phyloP scores from a whole-genome alignment of 768 basidiomycete genomes.

The Suillus brevipes region DNA sequence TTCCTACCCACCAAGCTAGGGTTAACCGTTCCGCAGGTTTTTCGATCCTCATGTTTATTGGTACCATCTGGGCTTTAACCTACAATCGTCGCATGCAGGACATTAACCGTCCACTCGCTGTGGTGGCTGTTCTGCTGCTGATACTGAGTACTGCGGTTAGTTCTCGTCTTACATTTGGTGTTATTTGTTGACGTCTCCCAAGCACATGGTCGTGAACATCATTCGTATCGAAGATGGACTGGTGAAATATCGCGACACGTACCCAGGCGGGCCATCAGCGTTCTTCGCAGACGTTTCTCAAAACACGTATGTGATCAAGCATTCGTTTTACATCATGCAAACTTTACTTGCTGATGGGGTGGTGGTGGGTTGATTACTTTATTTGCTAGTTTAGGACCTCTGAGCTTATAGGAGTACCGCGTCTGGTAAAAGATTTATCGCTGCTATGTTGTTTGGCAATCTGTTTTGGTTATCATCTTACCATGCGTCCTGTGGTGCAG shows the following conservation, averaged over 20 bases:
- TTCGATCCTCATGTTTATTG: not conserved
- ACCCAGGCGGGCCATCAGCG: constrained; percentile 23
- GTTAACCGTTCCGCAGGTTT: not conserved
- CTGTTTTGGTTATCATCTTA: constrained; percentile 9
- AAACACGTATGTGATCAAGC: constrained; percentile 9
- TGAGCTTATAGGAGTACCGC: not conserved
- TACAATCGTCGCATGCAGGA: not conserved
- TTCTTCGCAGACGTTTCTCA: constrained; percentile 25
- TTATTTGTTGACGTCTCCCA: not conserved
- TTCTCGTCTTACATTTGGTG: not conserved
- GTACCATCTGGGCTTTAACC: constrained; percentile 20
- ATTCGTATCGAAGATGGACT: constrained; percentile 21
- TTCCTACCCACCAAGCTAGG: not conserved
- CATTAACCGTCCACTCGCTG: constrained; percentile 15
- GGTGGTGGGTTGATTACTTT: constrained; percentile 6
- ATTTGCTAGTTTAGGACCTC: not conserved
- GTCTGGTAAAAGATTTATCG: constrained; percentile 15
- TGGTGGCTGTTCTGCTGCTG: constrained; percentile 19
- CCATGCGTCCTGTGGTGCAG: constrained; percentile 8
- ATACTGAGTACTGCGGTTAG: constrained; percentile 23
- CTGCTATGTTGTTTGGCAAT: constrained; percentile 17
- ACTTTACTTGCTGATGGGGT: constrained; percentile 10
- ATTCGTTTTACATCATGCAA: constrained; percentile 11
- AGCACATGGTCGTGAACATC: constrained; percentile 18
- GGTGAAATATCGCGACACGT: constrained; percentile 18